Evolutionary conservation across 441 rosid genomes (phyloP).

Genomic region (Mallotus japonicus): DNA sequence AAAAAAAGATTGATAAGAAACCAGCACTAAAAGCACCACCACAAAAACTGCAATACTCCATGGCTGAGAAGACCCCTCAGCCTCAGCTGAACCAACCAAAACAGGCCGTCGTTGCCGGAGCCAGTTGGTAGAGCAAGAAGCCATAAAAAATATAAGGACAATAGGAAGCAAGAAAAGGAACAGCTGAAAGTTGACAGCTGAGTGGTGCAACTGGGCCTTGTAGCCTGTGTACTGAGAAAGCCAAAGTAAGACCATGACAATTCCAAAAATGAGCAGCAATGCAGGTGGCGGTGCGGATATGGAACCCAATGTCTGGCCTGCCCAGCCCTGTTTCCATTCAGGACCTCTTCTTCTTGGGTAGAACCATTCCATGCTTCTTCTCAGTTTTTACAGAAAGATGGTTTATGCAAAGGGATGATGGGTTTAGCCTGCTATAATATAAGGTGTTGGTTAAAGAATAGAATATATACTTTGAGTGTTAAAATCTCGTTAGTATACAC

Average conservation of each 20-base stretch:
- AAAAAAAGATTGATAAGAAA: slow-evolving; percentile 51
- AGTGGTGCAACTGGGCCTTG: slow-evolving; percentile 35
- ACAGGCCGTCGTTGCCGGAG: slow-evolving; percentile 10
- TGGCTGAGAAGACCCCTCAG: slow-evolving; percentile 25
- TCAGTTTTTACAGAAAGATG: background rate
- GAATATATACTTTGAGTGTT: slow-evolving; percentile 49
- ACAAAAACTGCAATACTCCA: slow-evolving; percentile 45
- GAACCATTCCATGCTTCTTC: slow-evolving; percentile 48
- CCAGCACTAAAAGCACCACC: slow-evolving; percentile 37
- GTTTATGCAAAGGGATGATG: background rate
- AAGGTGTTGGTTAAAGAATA: background rate
- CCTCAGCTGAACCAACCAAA: background rate
- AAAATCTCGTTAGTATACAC: background rate
- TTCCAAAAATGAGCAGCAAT: slow-evolving; percentile 44
- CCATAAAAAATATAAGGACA: slow-evolving; percentile 34
- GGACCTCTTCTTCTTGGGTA: slow-evolving; percentile 53
- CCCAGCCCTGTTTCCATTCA: slow-evolving; percentile 58
- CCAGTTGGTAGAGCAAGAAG: slow-evolving; percentile 26
- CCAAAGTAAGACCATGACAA: slow-evolving; percentile 49
- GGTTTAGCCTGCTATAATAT: slow-evolving; percentile 14
- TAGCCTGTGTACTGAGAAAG: slow-evolving; percentile 34
- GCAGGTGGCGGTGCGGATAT: slow-evolving; percentile 41
- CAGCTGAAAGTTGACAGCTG: slow-evolving; percentile 39
- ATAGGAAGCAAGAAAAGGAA: slow-evolving; percentile 40
- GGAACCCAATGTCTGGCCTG: slow-evolving; percentile 39